Percentiles rank a stretch among this genome's conserved stretches.
phyloP scores from a whole-genome alignment of 2,329 filamentous ascomycete species.

The Scytalidium lignicola region DNA sequence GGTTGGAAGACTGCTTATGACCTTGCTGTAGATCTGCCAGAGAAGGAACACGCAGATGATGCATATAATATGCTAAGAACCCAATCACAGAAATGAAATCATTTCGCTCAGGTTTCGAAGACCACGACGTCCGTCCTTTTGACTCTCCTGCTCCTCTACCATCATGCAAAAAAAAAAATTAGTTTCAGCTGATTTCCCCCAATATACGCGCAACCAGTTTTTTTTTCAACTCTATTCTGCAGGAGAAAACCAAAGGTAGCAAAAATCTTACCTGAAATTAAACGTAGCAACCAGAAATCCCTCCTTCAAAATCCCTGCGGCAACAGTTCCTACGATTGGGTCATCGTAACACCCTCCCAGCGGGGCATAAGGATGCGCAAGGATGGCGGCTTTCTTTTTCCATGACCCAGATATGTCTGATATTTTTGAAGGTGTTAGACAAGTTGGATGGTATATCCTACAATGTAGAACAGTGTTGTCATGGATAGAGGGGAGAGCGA shows the following conservation, averaged over 20 bases:
- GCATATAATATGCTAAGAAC: slow-evolving; percentile 71
- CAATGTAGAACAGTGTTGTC: slow-evolving; percentile 73
- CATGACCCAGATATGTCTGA: slow-evolving; percentile 20
- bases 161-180: background rate
- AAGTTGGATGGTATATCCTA: slow-evolving; percentile 70
- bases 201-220: no score
- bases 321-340: slow-evolving; percentile 64
- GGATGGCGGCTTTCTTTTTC: slow-evolving; percentile 50
- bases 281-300: slow-evolving; percentile 82
- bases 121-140: slow-evolving; percentile 80
- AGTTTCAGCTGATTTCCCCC: no score
- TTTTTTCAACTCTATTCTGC: no score
- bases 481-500: slow-evolving; percentile 80
- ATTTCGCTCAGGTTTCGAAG: slow-evolving; percentile 68
- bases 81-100: slow-evolving; percentile 83
- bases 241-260: background rate
- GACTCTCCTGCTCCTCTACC: slow-evolving; percentile 70
- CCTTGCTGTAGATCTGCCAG: background rate
- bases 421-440: slow-evolving; percentile 26
- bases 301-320: slow-evolving; percentile 49
- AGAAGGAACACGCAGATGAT: slow-evolving; percentile 32
- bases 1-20: background rate
- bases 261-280: slow-evolving; percentile 80
- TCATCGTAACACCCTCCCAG: slow-evolving; percentile 85
- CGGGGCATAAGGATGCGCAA: slow-evolving; percentile 89